Evolutionary conservation across 2,329 filamentous ascomycete genomes (phyloP).

Genomic region (Peltaster fructicola): DNA sequence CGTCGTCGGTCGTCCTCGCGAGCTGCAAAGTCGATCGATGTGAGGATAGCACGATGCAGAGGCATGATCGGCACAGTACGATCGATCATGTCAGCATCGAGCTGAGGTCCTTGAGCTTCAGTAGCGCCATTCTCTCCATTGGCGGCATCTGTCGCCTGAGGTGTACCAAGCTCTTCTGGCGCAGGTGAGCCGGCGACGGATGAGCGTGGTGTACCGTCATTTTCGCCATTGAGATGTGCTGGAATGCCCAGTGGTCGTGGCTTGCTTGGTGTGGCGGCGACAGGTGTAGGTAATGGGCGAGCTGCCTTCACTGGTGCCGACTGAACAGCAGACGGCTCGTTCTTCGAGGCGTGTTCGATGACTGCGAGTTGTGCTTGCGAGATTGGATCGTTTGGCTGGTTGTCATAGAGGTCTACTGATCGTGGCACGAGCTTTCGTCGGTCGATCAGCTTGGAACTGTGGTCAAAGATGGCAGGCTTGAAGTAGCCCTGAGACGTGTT

Average conservation of each 20-base stretch:
- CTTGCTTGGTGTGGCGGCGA: constrained; percentile 14
- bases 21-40: constrained; percentile 72
- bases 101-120: constrained; percentile 19
- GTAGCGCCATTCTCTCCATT: constrained; percentile 22
- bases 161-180: constrained; percentile 58
- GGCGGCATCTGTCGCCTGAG: constrained; percentile 29
- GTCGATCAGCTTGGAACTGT: constrained; percentile 58
- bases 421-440: constrained; percentile 68
- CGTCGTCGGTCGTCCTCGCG: constrained; percentile 68
- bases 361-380: constrained; percentile 67
- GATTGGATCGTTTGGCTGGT: constrained; percentile 75
- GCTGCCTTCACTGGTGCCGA: constrained; percentile 25
- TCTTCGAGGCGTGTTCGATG: constrained; percentile 32
- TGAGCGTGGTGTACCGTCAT: constrained; percentile 63
- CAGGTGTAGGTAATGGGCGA: constrained; percentile 20
- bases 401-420: constrained; percentile 87
- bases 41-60: constrained; percentile 77
- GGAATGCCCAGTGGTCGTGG: constrained; percentile 43
- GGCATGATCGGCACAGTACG: constrained; percentile 65
- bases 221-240: constrained; percentile 45
- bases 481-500: constrained; percentile 48
- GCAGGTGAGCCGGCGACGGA: constrained; percentile 78
- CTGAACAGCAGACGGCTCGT: constrained; percentile 22
- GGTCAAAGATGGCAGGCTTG: constrained; percentile 73
- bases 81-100: constrained; percentile 51